Percentiles rank a stretch among this genome's conserved stretches.
These are phyloP conservation scores for Coemansia sp. DNA, from an alignment of 192 early-diverging fungal genomes.

Conservation along the genomic window DNA sequence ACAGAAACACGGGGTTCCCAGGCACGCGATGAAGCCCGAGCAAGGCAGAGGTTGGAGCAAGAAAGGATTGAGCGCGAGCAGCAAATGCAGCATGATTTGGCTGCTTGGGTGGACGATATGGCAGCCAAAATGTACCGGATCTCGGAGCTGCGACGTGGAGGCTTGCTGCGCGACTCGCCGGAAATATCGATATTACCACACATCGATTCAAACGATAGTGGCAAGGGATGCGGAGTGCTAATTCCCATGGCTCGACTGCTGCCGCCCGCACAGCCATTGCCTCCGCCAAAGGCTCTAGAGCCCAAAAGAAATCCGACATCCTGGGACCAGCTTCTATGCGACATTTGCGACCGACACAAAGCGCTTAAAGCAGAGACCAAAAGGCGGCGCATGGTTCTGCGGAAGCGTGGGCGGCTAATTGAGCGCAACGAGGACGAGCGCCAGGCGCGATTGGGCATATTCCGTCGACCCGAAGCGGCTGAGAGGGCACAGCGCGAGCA, in stretches of 20 bases:
- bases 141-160: conserved; percentile 29
- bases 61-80: conserved; percentile 1
- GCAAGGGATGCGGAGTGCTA: too few species aligned
- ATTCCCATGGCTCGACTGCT: conserved; percentile 3
- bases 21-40: not conserved
- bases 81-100: conserved; percentile 7
- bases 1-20: not conserved
- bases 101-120: conserved; percentile 17
- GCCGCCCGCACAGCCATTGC: conserved; percentile 24
- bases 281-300: conserved; percentile 12
- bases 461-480: conserved; percentile 11
- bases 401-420: conserved; percentile 23
- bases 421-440: conserved; percentile 17
- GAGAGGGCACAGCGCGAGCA: conserved; percentile 21
- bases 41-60: not conserved
- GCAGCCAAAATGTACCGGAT: conserved; percentile 31
- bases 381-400: conserved; percentile 9
- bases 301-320: conserved; percentile 8
- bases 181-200: not conserved
- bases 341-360: conserved; percentile 21
- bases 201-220: too few species aligned
- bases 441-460: conserved; percentile 24
- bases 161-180: conserved; percentile 32
- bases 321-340: conserved; percentile 32
- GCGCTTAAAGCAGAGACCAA: conserved; percentile 8